Percentiles rank a stretch among this genome's conserved stretches.
phyloP scores from a whole-genome alignment of 2,329 filamentous ascomycete species.

The Trichothecium roseum region DNA sequence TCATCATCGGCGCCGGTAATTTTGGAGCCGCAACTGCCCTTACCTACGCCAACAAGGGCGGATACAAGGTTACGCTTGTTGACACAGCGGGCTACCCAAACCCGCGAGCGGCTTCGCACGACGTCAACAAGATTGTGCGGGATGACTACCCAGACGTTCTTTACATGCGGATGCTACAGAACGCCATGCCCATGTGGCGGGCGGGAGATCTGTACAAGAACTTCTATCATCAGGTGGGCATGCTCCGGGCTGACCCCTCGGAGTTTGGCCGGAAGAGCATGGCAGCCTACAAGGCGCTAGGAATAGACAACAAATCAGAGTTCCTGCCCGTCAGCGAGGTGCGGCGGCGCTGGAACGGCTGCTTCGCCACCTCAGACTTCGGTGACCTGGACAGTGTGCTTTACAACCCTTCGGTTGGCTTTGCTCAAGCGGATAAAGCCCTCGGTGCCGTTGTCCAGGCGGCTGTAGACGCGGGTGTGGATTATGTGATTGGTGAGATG shows the following conservation, averaged over 20 bases:
- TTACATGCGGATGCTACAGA: slow-evolving; percentile 28
- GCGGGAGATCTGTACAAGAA: slow-evolving; percentile 36
- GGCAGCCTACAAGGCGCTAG: slow-evolving; percentile 21
- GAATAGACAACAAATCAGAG: slow-evolving; percentile 27
- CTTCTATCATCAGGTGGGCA: slow-evolving; percentile 48
- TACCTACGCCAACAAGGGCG: slow-evolving; percentile 18
- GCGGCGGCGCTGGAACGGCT: slow-evolving; percentile 41
- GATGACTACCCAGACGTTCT: slow-evolving; percentile 29
- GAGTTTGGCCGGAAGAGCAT: slow-evolving; percentile 35
- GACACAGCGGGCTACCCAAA: slow-evolving; percentile 25
- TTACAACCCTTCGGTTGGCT: slow-evolving; percentile 48
- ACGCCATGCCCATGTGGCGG: slow-evolving; percentile 29
- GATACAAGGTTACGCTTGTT: slow-evolving; percentile 21
- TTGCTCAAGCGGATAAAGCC: slow-evolving; percentile 47
- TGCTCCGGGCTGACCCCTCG: slow-evolving; percentile 30
- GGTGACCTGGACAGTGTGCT: slow-evolving; percentile 42
- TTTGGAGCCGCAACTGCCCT: slow-evolving; percentile 33
- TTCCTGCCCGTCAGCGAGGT: slow-evolving; percentile 39
- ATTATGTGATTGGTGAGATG: slow-evolving; percentile 43
- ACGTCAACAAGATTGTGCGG: slow-evolving; percentile 33
- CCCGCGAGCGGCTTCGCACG: slow-evolving; percentile 33
- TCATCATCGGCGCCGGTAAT: slow-evolving; percentile 32
- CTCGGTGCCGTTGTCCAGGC: slow-evolving; percentile 42
- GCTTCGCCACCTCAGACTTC: slow-evolving; percentile 48
- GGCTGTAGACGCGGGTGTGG: slow-evolving; percentile 40